Conservation (phyloP, 495 filamentous ascomycete genomes). For the Aspergillus nanangensis region DNA sequence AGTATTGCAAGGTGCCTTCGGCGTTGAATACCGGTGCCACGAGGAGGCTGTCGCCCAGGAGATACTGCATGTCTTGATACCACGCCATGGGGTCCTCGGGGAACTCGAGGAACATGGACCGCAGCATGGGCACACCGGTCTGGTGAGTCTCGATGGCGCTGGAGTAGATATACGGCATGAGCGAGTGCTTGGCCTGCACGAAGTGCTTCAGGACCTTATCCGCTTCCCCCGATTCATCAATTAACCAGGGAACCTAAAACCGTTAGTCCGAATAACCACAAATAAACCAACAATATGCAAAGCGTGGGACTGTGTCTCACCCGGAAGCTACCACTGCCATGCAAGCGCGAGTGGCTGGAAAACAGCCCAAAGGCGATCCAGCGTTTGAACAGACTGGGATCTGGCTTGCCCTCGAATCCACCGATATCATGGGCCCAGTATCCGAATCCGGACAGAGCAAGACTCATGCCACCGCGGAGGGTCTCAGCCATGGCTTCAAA, state of each 20-base stretch:
- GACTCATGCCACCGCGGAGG: conserved; percentile 10
- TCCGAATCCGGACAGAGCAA: conserved; percentile 8
- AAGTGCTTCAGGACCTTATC: conserved; percentile 9
- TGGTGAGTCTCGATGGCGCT: conserved; percentile 8
- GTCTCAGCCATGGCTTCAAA: conserved; percentile 10
- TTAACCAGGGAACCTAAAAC: conserved; percentile 6
- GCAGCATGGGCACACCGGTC: conserved; percentile 6
- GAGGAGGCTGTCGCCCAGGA: conserved; percentile 8
- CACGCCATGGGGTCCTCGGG: conserved; percentile 5
- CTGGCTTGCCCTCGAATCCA: conserved; percentile 9
- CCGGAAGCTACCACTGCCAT: conserved; percentile 9
- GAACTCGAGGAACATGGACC: conserved; percentile 6
- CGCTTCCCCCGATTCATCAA: conserved; percentile 3
- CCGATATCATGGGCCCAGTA: conserved; percentile 12
- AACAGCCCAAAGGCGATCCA: conserved; percentile 11
- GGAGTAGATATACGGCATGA: conserved; percentile 10
- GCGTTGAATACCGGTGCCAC: conserved; percentile 7
- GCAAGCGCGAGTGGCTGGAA: conserved; percentile 8
- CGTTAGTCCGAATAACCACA: no score
- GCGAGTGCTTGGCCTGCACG: conserved; percentile 4
- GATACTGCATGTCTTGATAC: conserved; percentile 7
- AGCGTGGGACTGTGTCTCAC: conserved; percentile 1
- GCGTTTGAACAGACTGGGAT: conserved; percentile 8
- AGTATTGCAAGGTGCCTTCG: neutral
- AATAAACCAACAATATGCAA: no score